Evolutionary conservation across 2,329 filamentous ascomycete species (phyloP), one percentile per base, ranked within the genome.

Genomic region (Fusarium sp.): DNA sequence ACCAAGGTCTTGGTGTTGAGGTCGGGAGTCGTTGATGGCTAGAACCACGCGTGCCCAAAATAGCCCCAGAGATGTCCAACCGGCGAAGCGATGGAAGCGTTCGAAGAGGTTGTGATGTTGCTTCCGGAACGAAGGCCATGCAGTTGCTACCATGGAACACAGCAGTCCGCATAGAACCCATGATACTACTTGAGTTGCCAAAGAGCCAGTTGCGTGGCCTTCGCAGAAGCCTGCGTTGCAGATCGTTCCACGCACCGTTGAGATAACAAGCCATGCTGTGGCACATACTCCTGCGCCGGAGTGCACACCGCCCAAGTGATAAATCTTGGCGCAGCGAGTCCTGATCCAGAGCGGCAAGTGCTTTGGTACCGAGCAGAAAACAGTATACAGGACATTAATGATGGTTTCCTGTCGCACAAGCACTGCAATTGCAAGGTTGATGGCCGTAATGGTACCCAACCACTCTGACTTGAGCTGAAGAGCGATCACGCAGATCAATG

Each of bases 61-160:
- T 33, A 93, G 79, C 3, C 79, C 82, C 7, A 94, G 81, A 11
- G 88, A 83, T 13, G 85, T 82, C 92, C 92, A 94, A n/a, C 91
- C 92, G 7, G 86, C 86, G 77, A 92, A 94, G 48, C 92, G 90
- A 78, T 94, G 92, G 46, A 86, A 86, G 48, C 87, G 79, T 80
- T 94, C 92, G 75, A 93, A 94, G 58, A 85, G 78, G 78, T 94
- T 87, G 80, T 94, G 92, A 66, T 85, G 83, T 46, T 82, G 85
- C 69, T 84, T 82, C 22, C 92, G 88, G 69, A 94, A 83, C 11
- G 78, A 76, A 5, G 92, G 92, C 76, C 90, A 86, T 3, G 92
- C 90, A 52, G 89, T 86, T 46, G 82, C 79, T 51, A 92, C 83
- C 73, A 94, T 90, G 39, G 81, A 74, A 57, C 87, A 72, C 69